Base-by-base conservation (phyloP, 345 rosid genomes). In the Kandelia obovata region DNA sequence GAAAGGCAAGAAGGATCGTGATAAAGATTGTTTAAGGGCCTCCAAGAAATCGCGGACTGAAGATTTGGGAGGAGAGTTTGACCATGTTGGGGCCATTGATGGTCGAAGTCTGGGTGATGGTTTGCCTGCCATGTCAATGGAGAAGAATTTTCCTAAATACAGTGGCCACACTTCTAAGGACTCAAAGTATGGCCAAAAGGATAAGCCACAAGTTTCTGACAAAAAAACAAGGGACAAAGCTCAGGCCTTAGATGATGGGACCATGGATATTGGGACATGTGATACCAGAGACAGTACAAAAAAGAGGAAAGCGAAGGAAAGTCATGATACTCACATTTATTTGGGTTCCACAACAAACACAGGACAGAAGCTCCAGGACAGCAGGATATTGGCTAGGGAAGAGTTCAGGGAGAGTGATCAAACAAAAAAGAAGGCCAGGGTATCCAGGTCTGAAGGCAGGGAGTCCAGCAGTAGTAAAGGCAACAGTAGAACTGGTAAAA, bases 1-100 rank as follows among this genome's bases (percentile, higher is more conserved):
- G 82, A 89, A 83, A 70, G 81, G 79, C 65, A 89, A 84, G 78
- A 84, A 82, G 77, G 82, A 69, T 34, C 59, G 73, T 25, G 92
- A 88, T 82, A 81, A 76, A 73, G 88, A 83, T 71, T 67, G 71
- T 61, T 76, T 62, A 62, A 80, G 78, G 75, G 73, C 81, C 68
- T 75, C 85, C 77, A 89, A 96, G 88, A 92, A 90, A 83, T 73
- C 80, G 65, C 89, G 80, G 72, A 71, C 76, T 61, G 94, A 82
- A 76, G 78, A 56, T 77, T 62, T 80, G 66, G 79, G 69, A 63
- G 88, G 83, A 79, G 87, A 78, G 73, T 67, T 79, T 75, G 87
- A 84, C 61, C 79, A 79, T 65, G 70, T 72, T 53, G 85, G 75
- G 71, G 46, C 57, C 32, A 55, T 7, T 43, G 80, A 73, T 46